Evolutionary conservation across 805 yeast species (phyloP).

Genomic region (Zygosaccharomyces bailii): DNA sequence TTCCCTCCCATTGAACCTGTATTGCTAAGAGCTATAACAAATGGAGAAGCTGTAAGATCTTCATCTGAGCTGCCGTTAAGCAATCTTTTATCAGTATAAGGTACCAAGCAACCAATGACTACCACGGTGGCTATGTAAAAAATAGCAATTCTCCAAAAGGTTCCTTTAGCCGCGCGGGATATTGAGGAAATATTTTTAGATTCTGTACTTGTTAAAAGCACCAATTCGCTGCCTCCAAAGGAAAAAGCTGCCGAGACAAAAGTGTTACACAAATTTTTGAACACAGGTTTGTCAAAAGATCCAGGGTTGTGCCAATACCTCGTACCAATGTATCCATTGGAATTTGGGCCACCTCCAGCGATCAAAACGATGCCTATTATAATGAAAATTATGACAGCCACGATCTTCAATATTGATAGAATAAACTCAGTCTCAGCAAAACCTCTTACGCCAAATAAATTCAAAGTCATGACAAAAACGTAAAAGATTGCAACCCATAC

Average conservation of each 20-base stretch:
- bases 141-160: constrained; percentile 51
- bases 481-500: constrained; percentile 50
- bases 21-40: constrained; percentile 64
- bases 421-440: constrained; percentile 54
- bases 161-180: constrained; percentile 54
- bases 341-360: constrained; percentile 45
- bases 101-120: constrained; percentile 47
- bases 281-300: constrained; percentile 53
- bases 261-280: constrained; percentile 52
- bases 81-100: constrained; percentile 42
- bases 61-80: constrained; percentile 48
- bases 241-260: constrained; percentile 56
- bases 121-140: constrained; percentile 46
- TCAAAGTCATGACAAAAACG: constrained; percentile 44
- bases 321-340: constrained; percentile 45
- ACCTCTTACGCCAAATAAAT: constrained; percentile 51
- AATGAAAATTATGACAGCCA: constrained; percentile 51
- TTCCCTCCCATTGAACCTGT: constrained; percentile 65
- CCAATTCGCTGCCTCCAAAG: constrained; percentile 51
- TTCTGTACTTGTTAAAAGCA: constrained; percentile 52
- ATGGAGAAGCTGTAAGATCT: constrained; percentile 70
- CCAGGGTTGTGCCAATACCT: constrained; percentile 54
- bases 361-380: constrained; percentile 50
- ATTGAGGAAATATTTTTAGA: constrained; percentile 45
- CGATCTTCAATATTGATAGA: constrained; percentile 47